phyloP scores from a whole-genome alignment of 371 early-diverging fungal genomes.

The Zopfochytrium polystomum region DNA sequence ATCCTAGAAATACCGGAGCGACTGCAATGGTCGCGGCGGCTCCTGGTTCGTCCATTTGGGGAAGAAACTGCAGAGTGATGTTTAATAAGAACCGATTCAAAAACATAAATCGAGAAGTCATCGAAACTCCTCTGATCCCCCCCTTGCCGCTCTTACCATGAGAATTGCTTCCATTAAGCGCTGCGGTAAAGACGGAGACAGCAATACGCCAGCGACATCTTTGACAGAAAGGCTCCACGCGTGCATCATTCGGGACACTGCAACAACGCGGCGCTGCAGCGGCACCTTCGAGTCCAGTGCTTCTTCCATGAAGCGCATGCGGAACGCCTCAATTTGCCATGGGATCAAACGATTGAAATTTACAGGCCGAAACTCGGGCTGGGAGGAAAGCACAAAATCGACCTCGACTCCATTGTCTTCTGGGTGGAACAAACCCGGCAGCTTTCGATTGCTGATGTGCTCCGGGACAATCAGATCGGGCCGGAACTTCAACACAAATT shows the following conservation, averaged over 20 bases:
- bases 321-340: slow-evolving; percentile 20
- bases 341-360: slow-evolving; percentile 4
- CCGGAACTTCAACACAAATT: neutral
- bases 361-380: slow-evolving; percentile 7
- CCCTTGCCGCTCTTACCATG: slow-evolving; percentile 25
- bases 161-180: slow-evolving; percentile 24
- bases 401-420: neutral
- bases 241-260: slow-evolving; percentile 19
- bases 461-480: slow-evolving; percentile 12
- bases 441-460: slow-evolving; percentile 6
- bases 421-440: slow-evolving; percentile 19
- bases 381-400: neutral
- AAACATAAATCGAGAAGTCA: neutral
- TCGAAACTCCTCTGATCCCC: neutral
- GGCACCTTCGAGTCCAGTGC: slow-evolving; percentile 16
- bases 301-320: slow-evolving; percentile 10
- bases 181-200: slow-evolving; percentile 10
- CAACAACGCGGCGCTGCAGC: slow-evolving; percentile 14
- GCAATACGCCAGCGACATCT: slow-evolving; percentile 17
- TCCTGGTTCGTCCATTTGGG: slow-evolving; percentile 24
- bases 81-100: too few species aligned
- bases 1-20: slow-evolving; percentile 17
- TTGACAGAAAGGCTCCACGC: slow-evolving; percentile 8
- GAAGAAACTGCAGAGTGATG: slow-evolving; percentile 18
- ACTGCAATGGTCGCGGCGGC: slow-evolving; percentile 10